These are phyloP conservation scores for Rhododendron williamsianum DNA, from an alignment of 148 eudicot genomes.

Conservation along the genomic window DNA sequence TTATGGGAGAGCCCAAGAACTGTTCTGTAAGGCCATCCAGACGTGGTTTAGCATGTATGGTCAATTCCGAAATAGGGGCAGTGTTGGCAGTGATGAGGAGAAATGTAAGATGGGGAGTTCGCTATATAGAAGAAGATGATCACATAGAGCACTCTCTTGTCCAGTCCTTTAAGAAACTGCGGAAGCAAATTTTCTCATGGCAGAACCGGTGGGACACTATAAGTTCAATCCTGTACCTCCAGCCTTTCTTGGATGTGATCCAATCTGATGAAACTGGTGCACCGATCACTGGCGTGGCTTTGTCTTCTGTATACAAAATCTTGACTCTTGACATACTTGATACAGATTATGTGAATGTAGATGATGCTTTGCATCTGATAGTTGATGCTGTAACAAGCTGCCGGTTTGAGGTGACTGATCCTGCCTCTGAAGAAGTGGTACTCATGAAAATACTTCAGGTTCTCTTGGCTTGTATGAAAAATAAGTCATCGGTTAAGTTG, in stretches of 20 bases:
- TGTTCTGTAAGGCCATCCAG: slow-evolving; percentile 39
- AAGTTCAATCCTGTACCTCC: slow-evolving; percentile 66
- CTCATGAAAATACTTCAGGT: slow-evolving; percentile 89
- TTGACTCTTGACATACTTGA: slow-evolving; percentile 76
- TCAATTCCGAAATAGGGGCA: slow-evolving; percentile 83
- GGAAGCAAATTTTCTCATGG: slow-evolving; percentile 78
- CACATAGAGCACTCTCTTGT: slow-evolving; percentile 83
- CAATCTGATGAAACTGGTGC: slow-evolving; percentile 96
- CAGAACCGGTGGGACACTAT: slow-evolving; percentile 68
- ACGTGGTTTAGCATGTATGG: slow-evolving; percentile 71
- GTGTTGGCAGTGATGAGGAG: slow-evolving; percentile 94
- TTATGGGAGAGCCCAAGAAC: slow-evolving; percentile 72
- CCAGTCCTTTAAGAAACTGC: slow-evolving; percentile 60
- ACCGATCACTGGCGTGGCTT: slow-evolving; percentile 86
- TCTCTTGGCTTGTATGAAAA: slow-evolving; percentile 88
- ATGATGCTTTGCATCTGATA: slow-evolving; percentile 77
- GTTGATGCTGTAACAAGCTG: slow-evolving; percentile 92
- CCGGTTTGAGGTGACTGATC: slow-evolving; percentile 94
- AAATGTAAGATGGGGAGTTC: slow-evolving; percentile 94
- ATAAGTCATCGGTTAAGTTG: slow-evolving; percentile 67
- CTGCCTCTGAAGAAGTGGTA: slow-evolving; percentile 92
- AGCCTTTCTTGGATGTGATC: slow-evolving; percentile 89
- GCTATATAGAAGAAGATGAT: slow-evolving; percentile 74
- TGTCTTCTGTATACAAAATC: slow-evolving; percentile 86
- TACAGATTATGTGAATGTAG: slow-evolving; percentile 50